Evolutionary conservation across 495 filamentous ascomycete species (phyloP).

Genomic region (Penicillium crystallinum): DNA sequence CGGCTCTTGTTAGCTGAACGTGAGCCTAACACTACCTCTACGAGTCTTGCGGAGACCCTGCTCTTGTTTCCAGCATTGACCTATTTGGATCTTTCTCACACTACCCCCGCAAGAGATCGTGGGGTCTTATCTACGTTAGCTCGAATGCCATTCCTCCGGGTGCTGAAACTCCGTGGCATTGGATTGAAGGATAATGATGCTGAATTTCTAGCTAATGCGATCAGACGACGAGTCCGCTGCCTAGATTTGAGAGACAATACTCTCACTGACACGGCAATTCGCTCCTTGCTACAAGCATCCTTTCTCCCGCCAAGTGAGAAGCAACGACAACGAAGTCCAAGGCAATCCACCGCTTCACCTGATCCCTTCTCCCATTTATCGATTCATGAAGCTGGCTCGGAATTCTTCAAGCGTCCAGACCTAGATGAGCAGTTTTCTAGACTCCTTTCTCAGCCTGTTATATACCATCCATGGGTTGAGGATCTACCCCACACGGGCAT

Average conservation of each 20-base stretch:
- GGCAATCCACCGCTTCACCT: constrained; percentile 7
- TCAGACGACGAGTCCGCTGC: constrained; percentile 48
- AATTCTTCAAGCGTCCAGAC: constrained; percentile 33
- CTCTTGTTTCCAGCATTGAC: constrained; percentile 49
- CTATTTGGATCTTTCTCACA: constrained; percentile 59
- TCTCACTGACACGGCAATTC: constrained; percentile 52
- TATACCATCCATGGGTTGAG: constrained; percentile 49
- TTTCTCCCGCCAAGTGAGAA: constrained; percentile 29
- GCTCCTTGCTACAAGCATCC: constrained; percentile 47
- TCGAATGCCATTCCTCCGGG: constrained; percentile 45
- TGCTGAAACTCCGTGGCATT: constrained; percentile 55
- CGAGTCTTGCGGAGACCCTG: constrained; percentile 49
- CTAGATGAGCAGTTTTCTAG: constrained; percentile 48
- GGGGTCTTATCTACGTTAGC: constrained; percentile 42
- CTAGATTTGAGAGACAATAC: constrained; percentile 57
- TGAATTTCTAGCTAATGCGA: constrained; percentile 47
- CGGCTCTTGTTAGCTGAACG: constrained; percentile 53
- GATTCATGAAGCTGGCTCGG: constrained; percentile 5
- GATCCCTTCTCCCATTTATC: constrained; percentile 13
- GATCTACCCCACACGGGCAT: constrained; percentile 49
- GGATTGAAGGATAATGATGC: constrained; percentile 53
- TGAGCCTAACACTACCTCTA: constrained; percentile 54
- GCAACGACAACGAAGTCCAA: background rate
- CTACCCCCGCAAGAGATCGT: constrained; percentile 49
- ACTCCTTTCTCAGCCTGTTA: constrained; percentile 44